These are phyloP conservation scores for Artemisia tridentata DNA, from an alignment of 129 eudicot species.

Conservation along the genomic window DNA sequence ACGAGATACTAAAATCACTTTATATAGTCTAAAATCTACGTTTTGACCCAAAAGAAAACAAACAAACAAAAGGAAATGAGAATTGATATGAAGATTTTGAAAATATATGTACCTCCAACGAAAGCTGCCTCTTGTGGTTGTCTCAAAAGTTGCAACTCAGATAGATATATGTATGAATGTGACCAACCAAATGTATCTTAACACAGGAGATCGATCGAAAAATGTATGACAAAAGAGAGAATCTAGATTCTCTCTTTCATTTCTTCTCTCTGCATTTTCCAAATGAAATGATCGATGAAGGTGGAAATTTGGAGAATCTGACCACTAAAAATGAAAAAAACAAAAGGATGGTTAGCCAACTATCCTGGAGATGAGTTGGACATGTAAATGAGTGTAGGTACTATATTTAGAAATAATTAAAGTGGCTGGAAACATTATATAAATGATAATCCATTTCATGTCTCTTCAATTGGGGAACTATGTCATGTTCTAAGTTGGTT, in stretches of 20 bases:
- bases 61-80: not conserved
- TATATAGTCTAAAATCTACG: not conserved
- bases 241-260: conserved; percentile 11
- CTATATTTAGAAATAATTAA: too few species aligned
- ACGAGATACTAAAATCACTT: not conserved
- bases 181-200: not conserved
- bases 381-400: too few species aligned
- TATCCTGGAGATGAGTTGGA: conserved; percentile 2
- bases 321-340: conserved; percentile 2
- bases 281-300: conserved; percentile 16
- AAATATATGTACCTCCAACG: not conserved
- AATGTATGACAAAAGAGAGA: conserved; percentile 13
- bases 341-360: conserved; percentile 15
- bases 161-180: not conserved
- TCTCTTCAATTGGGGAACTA: too few species aligned
- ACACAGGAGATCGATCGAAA: not conserved
- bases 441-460: too few species aligned
- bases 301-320: conserved; percentile 19
- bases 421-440: too few species aligned
- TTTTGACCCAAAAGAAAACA: not conserved
- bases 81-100: not conserved
- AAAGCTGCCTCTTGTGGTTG: not conserved
- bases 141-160: conserved; percentile 11
- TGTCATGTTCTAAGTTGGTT: too few species aligned
- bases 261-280: conserved; percentile 12